phyloP scores from a whole-genome alignment of 1,139 yeast species.

The Kurtzmaniella quercitrusa region DNA sequence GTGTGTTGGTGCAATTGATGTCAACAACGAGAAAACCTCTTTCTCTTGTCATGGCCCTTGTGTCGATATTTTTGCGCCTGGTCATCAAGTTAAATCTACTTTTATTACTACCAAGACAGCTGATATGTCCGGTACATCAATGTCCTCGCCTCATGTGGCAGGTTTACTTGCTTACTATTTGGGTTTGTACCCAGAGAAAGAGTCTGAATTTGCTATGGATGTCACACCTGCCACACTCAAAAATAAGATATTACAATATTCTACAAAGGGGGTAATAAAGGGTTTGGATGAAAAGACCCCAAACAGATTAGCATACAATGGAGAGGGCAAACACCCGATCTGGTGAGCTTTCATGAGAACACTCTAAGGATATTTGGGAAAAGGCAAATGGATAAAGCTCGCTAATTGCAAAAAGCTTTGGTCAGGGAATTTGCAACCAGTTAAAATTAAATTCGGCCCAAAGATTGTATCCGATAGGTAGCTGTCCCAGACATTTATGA shows the following conservation, averaged over 20 bases:
- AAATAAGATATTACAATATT: constrained; percentile 19
- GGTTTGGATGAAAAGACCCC: constrained; percentile 42
- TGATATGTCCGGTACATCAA: constrained; percentile 92
- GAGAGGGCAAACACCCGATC: constrained; percentile 12
- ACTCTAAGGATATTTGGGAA: not conserved
- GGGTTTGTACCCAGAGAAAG: constrained; percentile 82
- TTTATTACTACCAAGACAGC: constrained; percentile 83
- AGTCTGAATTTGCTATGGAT: constrained; percentile 44
- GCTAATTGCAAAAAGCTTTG: not conserved
- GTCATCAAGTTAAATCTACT: constrained; percentile 73
- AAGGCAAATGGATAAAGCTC: not conserved
- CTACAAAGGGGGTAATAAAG: constrained; percentile 30
- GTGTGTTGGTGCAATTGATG: constrained; percentile 27
- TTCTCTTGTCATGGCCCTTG: constrained; percentile 5
- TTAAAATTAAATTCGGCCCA: not conserved
- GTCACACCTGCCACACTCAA: constrained; percentile 13
- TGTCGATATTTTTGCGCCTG: constrained; percentile 73
- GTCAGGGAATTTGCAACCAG: not conserved
- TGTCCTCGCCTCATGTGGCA: constrained; percentile 97
- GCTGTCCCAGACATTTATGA: not conserved
- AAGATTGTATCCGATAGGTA: not conserved
- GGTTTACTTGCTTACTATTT: constrained; percentile 86
- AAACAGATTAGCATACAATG: constrained; percentile 40
- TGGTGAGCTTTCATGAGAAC: not conserved
- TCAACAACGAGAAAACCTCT: constrained; percentile 16